Base-by-base conservation (phyloP, 805 yeast genomes). In the Metschnikowia reukaufii region DNA sequence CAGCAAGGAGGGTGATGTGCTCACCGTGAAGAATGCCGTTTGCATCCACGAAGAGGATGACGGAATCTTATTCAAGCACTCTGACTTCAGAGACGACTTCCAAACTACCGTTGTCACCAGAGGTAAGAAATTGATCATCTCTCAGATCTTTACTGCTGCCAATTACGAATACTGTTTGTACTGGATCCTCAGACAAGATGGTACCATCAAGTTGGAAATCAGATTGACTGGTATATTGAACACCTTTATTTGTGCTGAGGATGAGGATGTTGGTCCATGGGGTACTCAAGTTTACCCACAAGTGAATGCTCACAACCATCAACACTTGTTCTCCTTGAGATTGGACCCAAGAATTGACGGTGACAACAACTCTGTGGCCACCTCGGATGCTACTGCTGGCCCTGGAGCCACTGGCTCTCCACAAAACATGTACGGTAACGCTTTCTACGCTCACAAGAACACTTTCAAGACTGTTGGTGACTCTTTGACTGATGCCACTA, bases 41-140 rank as follows among this genome's bases (percentile, higher is more conserved):
- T 86, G 94, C 68, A 85, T 86, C 59, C 94, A 87, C 64, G 94
- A 86, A 72, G 92, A 86, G 67, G 94, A 87, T 61, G 90, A 85
- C 59, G 92, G 94, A 29, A 67, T 86, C 54, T 70, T 86, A 55
- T 85, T 74, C 76, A 86, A 86, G 73, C 94, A 86, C 68, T 84
- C 92, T 48, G 92, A 86, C 68, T 86, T 84, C 73, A 80, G 94
- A 74, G 92, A 86, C 65, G 80, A 76, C 62, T 85, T 84, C 68
- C 82, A 81, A 52, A 86, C 92, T 45, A 79, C 86, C 31, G 78
- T 86, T 56, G 85, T 82, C 51, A 82, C 89, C 42, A 79, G 95
- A 71, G 86, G 89, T 42, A 83, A 85, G 57, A 82, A 78, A 66
- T 76, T 86, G 66, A 77, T 86, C 49, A 72, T 87, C 47, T 85